Conservation (phyloP, 1,284 basidiomycete genomes). For the Apiotrichum gamsii region DNA sequence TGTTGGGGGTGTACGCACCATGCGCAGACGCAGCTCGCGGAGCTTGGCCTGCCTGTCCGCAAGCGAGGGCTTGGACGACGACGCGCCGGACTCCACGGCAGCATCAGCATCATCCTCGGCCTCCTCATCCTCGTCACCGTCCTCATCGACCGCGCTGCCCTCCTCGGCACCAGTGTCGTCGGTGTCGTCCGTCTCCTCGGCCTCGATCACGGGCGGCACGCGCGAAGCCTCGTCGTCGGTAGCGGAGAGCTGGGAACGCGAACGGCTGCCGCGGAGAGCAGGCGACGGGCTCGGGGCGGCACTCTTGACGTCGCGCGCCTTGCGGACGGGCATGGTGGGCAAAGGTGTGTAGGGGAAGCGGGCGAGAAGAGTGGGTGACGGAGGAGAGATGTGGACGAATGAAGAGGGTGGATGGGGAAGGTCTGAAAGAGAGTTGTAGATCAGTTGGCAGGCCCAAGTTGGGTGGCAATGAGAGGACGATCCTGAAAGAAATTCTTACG, state of each 20-base stretch:
- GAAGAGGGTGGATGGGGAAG: no score
- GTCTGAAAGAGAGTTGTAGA: no score
- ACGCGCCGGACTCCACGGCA: conserved; percentile 8
- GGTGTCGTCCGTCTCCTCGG: conserved; percentile 5
- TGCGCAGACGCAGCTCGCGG: conserved; percentile 64
- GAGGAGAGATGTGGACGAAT: neutral
- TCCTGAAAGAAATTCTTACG: neutral
- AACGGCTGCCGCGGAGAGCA: no score
- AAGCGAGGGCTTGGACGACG: conserved; percentile 41
- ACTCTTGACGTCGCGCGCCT: conserved; percentile 27
- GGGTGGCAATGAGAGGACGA: conserved; percentile 4
- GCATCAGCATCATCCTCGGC: conserved; percentile 11
- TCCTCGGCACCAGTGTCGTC: conserved; percentile 7
- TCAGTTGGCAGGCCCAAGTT: no score
- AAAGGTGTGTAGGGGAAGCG: neutral
- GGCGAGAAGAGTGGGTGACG: no score
- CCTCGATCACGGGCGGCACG: conserved; percentile 1
- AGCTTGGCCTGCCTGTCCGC: conserved; percentile 72
- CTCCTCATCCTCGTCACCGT: conserved; percentile 10
- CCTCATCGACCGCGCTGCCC: conserved; percentile 9
- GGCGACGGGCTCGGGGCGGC: conserved; percentile 29
- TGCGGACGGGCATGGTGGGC: conserved; percentile 19
- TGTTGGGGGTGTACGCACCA: conserved; percentile 54
- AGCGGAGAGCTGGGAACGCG: no score
- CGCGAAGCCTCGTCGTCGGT: no score